Evolutionary conservation across 2,329 filamentous ascomycete species (phyloP), one percentile per base, ranked within the genome.

Genomic region (Beauveria australis): DNA sequence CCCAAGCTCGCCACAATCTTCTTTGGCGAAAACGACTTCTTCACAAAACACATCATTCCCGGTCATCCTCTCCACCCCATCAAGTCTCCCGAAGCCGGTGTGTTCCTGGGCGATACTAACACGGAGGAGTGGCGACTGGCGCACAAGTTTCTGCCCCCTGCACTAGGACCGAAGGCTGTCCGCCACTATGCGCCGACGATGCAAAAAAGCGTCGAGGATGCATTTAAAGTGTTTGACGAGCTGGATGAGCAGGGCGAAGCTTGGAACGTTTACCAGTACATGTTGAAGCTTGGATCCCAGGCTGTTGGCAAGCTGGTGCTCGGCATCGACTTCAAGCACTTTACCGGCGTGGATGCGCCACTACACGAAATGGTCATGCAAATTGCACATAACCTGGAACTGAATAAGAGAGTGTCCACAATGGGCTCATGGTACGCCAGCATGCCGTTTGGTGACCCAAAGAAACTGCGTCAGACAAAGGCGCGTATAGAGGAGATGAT

Each of bases 91-190:
- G 70, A 75, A 22, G 74, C 76, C 0, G 76, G 74, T 18, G 70
- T 81, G 40, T 81, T 81, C 64, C 62, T 78, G 4, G 74, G 76
- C 63, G 81, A 84, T 65, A 83, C 81, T 0, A 74, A 81, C 22
- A 79, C 76, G 0, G 73, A 77, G 18, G 74, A 78, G 59, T 84
- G 79, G 79, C 68, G 69, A 26, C 65, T 77, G 0, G 78, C 79
- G 0, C 85, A 87, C 73, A 87, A 87, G 67, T 87, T 86, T 69
- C 64, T 87, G 0, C 82, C 84, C 0, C 83, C 84, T 0, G 79
- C 81, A 0, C 72, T 87, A 12, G 78, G 78, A 0, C 83, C 83
- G 37, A 85, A 83, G 66, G 84, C 84, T 0, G 82, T 87, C 5
- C 74, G 80, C 1, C 84, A 86, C 64, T 86, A 87, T 63, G 77